phyloP scores from a whole-genome alignment of 768 basidiomycete genomes.

The Neoboletus brunneissimus region DNA sequence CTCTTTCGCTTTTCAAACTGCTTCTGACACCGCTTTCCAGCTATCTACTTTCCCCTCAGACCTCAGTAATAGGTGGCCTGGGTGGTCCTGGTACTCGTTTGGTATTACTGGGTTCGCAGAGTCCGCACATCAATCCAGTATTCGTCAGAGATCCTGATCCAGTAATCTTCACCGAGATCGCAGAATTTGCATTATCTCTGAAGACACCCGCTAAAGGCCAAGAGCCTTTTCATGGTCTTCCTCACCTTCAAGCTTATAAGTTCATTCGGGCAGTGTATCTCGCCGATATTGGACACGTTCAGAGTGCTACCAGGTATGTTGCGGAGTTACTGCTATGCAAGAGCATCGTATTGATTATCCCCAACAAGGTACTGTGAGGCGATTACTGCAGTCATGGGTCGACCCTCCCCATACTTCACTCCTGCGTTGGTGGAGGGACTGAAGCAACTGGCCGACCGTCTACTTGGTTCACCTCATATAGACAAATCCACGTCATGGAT shows the following conservation, averaged over 20 bases:
- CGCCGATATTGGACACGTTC: slow-evolving; percentile 79
- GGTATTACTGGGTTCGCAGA: slow-evolving; percentile 68
- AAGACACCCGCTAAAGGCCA: slow-evolving; percentile 76
- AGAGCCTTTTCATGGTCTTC: slow-evolving; percentile 77
- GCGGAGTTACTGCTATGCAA: neutral
- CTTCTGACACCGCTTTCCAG: slow-evolving; percentile 38
- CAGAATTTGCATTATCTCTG: slow-evolving; percentile 86
- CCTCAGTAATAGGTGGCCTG: slow-evolving; percentile 69
- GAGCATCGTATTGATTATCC: slow-evolving; percentile 1
- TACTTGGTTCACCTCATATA: slow-evolving; percentile 65
- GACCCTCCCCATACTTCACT: slow-evolving; percentile 66
- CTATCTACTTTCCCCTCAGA: slow-evolving; percentile 83
- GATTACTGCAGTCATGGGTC: slow-evolving; percentile 63
- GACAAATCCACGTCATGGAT: slow-evolving; percentile 88
- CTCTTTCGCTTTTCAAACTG: neutral
- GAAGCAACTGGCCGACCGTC: slow-evolving; percentile 73
- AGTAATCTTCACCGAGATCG: slow-evolving; percentile 83
- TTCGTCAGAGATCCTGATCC: slow-evolving; percentile 69
- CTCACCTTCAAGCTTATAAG: slow-evolving; percentile 86
- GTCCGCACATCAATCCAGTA: slow-evolving; percentile 46
- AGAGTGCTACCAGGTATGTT: slow-evolving; percentile 69
- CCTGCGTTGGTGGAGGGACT: slow-evolving; percentile 67
- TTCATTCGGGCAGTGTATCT: slow-evolving; percentile 72
- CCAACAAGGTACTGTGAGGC: slow-evolving; percentile 91
- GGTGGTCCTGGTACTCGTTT: slow-evolving; percentile 66